Base-by-base conservation (phyloP, 441 rosid species). In the Brassica hybrid region DNA sequence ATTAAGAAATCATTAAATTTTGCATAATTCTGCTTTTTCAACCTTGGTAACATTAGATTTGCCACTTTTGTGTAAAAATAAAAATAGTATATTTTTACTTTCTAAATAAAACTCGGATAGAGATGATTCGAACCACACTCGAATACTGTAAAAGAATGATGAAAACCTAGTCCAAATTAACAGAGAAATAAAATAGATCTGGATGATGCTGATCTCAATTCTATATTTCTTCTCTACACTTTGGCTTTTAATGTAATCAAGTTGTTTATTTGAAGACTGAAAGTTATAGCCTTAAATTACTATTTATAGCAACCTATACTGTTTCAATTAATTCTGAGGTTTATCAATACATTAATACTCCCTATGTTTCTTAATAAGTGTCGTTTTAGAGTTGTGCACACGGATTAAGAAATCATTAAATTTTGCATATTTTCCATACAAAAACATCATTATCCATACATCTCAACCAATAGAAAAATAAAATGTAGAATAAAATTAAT, bases 1-100 rank as follows among this genome's bases (percentile, higher is more conserved):
- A n/a, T n/a, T n/a, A n/a, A n/a, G n/a, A n/a, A n/a, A n/a, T n/a
- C n/a, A n/a, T n/a, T n/a, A n/a, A n/a, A n/a, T n/a, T n/a, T n/a
- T n/a, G n/a, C n/a, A n/a, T 63, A 32, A 43, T 41, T 23, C 25
- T 60, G 18, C 36, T n/a, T 36, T 64, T 57, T 17, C 6, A 23
- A 43, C 54, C 43, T 30, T 61, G 14, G 75, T 79, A 56, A 79
- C 79, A 62, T 34, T 79, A 74, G 72, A 69, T 74, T 69, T 69
- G 36, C 72, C 82, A 69, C 75, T 69, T 79, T 56, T 69, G 9
- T 62, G 64, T 79, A 58, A 1, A 38, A 38, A 0, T 2, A 27
- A 5, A 38, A 18, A 6, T 8, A 32, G 8, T 14, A 67, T 27
- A 6, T 62, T 62, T 32, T 13, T 18, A 7, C 23, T 56, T 68